phyloP scores from a whole-genome alignment of 2,329 filamentous ascomycete genomes.

The Aureobasidium sp. region DNA sequence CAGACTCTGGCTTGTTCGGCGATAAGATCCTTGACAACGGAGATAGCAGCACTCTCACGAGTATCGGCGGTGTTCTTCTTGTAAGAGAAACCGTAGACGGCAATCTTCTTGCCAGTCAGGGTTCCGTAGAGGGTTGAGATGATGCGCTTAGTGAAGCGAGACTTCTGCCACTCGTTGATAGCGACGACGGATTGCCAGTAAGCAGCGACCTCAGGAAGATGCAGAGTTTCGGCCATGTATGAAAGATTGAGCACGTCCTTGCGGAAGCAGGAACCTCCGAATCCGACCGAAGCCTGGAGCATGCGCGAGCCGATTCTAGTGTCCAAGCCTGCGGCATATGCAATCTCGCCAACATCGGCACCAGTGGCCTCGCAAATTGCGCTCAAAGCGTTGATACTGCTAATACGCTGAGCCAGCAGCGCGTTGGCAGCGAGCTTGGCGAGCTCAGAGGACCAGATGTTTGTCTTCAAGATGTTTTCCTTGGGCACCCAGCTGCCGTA shows the following conservation, averaged over 20 bases:
- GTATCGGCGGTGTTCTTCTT: slow-evolving; percentile 74
- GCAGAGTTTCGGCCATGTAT: slow-evolving; percentile 63
- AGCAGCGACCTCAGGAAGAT: slow-evolving; percentile 60
- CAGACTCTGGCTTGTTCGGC: slow-evolving; percentile 56
- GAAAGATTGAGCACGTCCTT: slow-evolving; percentile 69
- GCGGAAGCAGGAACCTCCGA: slow-evolving; percentile 73
- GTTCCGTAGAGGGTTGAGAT: slow-evolving; percentile 61
- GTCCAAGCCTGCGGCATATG: slow-evolving; percentile 57
- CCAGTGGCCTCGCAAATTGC: slow-evolving; percentile 70
- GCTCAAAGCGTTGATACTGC: slow-evolving; percentile 73
- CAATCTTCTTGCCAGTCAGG: slow-evolving; percentile 59
- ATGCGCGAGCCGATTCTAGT: slow-evolving; percentile 64
- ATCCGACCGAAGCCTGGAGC: slow-evolving; percentile 66
- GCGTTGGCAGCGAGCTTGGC: slow-evolving; percentile 73
- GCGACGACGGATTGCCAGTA: slow-evolving; percentile 68
- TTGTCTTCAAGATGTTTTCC: slow-evolving; percentile 60
- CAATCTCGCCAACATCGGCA: slow-evolving; percentile 66
- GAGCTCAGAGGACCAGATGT: slow-evolving; percentile 70
- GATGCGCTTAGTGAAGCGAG: slow-evolving; percentile 59
- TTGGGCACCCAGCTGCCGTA: slow-evolving; percentile 65
- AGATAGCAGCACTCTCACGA: slow-evolving; percentile 60
- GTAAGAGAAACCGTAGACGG: slow-evolving; percentile 67
- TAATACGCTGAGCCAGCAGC: slow-evolving; percentile 72
- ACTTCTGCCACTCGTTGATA: slow-evolving; percentile 69
- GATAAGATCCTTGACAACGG: slow-evolving; percentile 57